phyloP scores from a whole-genome alignment of 306 rosid genomes.

The Psophocarpus tetragonolobus region DNA sequence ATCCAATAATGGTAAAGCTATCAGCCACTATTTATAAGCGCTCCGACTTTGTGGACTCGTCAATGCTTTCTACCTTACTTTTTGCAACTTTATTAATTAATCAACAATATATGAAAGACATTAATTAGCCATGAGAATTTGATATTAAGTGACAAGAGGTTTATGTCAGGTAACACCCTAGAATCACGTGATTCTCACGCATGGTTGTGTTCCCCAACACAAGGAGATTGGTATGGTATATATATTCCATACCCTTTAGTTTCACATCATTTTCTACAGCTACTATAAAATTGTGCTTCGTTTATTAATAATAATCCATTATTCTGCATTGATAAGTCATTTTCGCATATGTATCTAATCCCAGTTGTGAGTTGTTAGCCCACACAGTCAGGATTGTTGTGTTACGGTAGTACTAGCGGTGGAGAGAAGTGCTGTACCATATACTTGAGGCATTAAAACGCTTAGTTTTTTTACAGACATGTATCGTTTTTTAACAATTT shows the following conservation, averaged over 20 bases:
- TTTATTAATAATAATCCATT: neutral
- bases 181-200: constrained; percentile 22
- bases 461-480: too few species aligned
- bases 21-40: neutral
- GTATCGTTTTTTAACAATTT: too few species aligned
- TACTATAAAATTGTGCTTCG: neutral
- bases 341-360: neutral
- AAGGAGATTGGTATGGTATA: constrained; percentile 1
- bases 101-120: neutral
- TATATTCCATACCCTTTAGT: neutral
- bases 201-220: neutral
- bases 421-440: neutral
- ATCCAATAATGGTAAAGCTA: constrained; percentile 2
- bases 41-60: neutral
- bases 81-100: neutral
- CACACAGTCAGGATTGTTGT: neutral
- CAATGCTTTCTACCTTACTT: neutral
- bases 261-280: constrained; percentile 25
- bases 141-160: neutral
- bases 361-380: neutral
- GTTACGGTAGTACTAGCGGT: neutral
- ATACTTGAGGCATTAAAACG: neutral
- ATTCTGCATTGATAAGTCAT: neutral
- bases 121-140: neutral
- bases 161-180: neutral